These are phyloP conservation scores for Hypoxylon rubiginosum DNA, from an alignment of 2,329 filamentous ascomycete species.

Conservation along the genomic window DNA sequence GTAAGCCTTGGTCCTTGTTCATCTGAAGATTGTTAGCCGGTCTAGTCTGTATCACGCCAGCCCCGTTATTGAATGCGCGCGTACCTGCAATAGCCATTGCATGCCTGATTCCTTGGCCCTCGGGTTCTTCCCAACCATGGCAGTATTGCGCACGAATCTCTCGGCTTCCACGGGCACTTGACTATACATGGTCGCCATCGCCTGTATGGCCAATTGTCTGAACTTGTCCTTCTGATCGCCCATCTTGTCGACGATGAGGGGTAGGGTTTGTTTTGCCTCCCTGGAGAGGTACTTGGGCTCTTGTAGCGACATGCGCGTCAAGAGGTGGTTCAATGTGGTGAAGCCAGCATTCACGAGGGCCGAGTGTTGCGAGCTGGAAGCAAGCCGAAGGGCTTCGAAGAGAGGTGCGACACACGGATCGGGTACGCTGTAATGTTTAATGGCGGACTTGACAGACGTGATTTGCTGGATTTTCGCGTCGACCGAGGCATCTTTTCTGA, in stretches of 20 bases:
- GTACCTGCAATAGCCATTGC: constrained; percentile 85
- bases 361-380: constrained; percentile 81
- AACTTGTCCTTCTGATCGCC: constrained; percentile 91
- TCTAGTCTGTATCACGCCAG: constrained; percentile 33
- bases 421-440: constrained; percentile 93
- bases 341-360: constrained; percentile 86
- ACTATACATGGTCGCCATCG: constrained; percentile 82
- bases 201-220: constrained; percentile 78
- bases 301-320: constrained; percentile 88
- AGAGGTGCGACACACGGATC: constrained; percentile 78
- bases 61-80: constrained; percentile 23
- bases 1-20: constrained; percentile 82
- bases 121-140: constrained; percentile 83
- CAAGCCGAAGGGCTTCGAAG: constrained; percentile 84
- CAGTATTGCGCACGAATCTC: constrained; percentile 80
- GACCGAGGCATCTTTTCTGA: constrained; percentile 73
- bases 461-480: constrained; percentile 80
- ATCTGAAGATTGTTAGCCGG: constrained; percentile 67
- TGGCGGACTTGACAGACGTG: constrained; percentile 83
- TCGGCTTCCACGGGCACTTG: constrained; percentile 81
- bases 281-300: constrained; percentile 80
- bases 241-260: constrained; percentile 84
- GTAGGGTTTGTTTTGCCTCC: constrained; percentile 78
- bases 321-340: constrained; percentile 86
- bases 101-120: constrained; percentile 87